These are phyloP conservation scores for Phytophthora litchii DNA, from an alignment of 352 stramenopile species.

Conservation along the genomic window DNA sequence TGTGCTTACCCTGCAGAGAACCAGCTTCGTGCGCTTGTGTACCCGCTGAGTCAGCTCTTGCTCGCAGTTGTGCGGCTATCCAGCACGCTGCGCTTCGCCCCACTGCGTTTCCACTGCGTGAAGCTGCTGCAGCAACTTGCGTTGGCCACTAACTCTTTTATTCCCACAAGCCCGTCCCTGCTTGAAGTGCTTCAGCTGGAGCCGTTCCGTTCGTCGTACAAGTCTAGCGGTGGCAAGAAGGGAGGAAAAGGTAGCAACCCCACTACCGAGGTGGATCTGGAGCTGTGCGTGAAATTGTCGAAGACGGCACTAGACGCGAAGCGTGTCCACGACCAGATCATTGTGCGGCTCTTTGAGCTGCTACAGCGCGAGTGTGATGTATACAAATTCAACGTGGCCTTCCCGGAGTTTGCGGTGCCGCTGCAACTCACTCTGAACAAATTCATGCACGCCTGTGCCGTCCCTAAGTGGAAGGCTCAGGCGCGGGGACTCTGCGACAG, in stretches of 20 bases:
- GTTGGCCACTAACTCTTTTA: constrained; percentile 93
- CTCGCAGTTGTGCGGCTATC: constrained; percentile 79
- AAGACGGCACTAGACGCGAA: constrained; percentile 89
- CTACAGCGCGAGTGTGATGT: constrained; percentile 95
- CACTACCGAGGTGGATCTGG: constrained; percentile 65
- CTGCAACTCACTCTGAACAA: constrained; percentile 89
- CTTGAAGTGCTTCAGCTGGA: constrained; percentile 94
- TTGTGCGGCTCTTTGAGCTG: constrained; percentile 93
- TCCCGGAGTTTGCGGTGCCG: constrained; percentile 94
- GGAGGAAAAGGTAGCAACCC: constrained; percentile 35
- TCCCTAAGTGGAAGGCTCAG: constrained; percentile 84
- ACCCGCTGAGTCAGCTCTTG: constrained; percentile 93
- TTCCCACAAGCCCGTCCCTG: constrained; percentile 94
- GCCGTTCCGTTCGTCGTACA: constrained; percentile 90
- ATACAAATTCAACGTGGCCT: constrained; percentile 95
- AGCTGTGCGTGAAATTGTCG: constrained; percentile 91
- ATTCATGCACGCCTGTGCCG: constrained; percentile 83
- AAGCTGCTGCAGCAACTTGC: constrained; percentile 96
- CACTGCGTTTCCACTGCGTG: constrained; percentile 97
- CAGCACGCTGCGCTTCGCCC: constrained; percentile 84
- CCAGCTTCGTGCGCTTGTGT: constrained; percentile 94
- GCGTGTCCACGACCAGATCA: constrained; percentile 89
- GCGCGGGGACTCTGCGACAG: constrained; percentile 65
- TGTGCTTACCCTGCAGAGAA: constrained; percentile 84
- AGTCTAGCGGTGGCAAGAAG: constrained; percentile 52